Evolutionary conservation across 257 asterid species (phyloP).

Genomic region (Catharanthus roseus): DNA sequence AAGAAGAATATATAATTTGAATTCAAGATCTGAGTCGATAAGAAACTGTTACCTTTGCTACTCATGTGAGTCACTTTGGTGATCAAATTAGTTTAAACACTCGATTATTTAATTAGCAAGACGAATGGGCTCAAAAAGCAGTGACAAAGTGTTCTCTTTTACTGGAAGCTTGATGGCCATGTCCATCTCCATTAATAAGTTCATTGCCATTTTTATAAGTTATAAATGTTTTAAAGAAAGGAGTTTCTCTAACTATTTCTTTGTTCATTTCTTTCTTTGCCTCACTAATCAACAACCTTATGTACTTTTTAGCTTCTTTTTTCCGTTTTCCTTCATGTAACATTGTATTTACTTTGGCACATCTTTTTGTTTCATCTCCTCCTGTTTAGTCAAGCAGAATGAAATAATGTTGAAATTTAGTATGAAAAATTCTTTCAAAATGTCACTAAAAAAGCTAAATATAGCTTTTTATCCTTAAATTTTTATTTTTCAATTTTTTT

Average conservation of each 20-base stretch:
- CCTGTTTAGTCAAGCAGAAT: too few relatives aligned
- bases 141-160: conserved; percentile 11
- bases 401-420: too few relatives aligned
- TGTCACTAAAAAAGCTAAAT: too few relatives aligned
- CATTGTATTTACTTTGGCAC: conserved; percentile 37
- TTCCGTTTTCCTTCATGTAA: conserved; percentile 40
- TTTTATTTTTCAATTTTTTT: too few relatives aligned
- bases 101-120: too few relatives aligned
- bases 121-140: conserved; percentile 34
- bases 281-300: conserved; percentile 15
- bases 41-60: too few relatives aligned
- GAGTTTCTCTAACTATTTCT: conserved; percentile 9
- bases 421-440: too few relatives aligned
- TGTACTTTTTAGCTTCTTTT: conserved; percentile 23
- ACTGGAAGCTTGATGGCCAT: conserved; percentile 27
- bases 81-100: too few relatives aligned
- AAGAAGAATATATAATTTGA: too few relatives aligned
- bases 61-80: too few relatives aligned
- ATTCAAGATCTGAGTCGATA: too few relatives aligned
- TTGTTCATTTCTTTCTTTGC: conserved; percentile 35
- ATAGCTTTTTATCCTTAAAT: too few relatives aligned
- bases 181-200: conserved; percentile 52
- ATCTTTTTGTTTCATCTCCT: conserved; percentile 23
- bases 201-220: conserved; percentile 19
- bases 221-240: conserved; percentile 18